phyloP scores from a whole-genome alignment of 2,329 filamentous ascomycete species.

The Fusarium virguliforme region DNA sequence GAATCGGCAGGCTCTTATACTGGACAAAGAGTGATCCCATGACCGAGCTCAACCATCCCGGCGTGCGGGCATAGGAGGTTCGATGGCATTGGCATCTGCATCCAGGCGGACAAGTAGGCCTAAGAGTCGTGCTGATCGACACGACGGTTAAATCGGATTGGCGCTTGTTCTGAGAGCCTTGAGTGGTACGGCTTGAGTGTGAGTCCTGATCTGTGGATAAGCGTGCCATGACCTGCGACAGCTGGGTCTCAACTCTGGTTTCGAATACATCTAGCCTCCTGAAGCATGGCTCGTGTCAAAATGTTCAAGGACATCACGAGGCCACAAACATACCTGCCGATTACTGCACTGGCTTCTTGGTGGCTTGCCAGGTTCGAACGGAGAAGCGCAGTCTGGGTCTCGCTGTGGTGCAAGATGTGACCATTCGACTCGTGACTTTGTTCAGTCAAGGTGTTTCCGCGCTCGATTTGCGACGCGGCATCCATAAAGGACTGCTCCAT shows the following conservation, averaged over 20 bases:
- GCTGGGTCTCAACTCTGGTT: not conserved
- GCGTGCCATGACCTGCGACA: not conserved
- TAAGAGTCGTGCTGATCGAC: not conserved
- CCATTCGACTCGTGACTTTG: not conserved
- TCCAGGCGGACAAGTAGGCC: not conserved
- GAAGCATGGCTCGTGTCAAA: too few species aligned
- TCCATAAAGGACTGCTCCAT: not conserved
- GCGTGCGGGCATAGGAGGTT: not conserved
- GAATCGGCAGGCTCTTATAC: slow-evolving; percentile 2
- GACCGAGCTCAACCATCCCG: not conserved
- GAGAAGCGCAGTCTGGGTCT: not conserved
- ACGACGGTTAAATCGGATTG: not conserved
- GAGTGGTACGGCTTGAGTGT: too few species aligned
- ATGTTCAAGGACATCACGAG: not conserved
- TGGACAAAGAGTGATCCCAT: not conserved
- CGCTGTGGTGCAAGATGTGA: not conserved
- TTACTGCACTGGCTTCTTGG: not conserved
- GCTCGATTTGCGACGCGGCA: not conserved
- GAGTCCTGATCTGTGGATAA: not conserved
- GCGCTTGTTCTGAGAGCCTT: not conserved
- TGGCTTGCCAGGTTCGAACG: not conserved
- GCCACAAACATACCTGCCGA: not conserved
- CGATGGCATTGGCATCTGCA: slow-evolving; percentile 9
- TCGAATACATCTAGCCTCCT: not conserved
- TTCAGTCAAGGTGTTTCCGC: not conserved